Percentiles rank a stretch among this genome's conserved stretches.
Conservation (phyloP, 805 yeast species). For the Saturnispora sanitii region DNA sequence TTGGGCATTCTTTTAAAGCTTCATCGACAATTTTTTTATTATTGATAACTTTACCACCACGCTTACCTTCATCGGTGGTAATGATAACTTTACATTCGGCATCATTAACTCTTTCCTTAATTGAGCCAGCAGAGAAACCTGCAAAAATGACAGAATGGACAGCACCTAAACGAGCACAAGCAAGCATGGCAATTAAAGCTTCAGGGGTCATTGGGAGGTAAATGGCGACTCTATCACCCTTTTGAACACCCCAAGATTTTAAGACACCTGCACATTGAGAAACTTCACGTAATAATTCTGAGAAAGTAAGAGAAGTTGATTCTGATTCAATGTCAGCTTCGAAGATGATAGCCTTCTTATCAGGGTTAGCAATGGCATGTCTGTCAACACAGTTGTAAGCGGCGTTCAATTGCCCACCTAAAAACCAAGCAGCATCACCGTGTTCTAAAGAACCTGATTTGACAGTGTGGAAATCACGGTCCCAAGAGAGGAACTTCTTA, state of each 20-base stretch:
- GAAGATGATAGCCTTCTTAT: constrained; percentile 75
- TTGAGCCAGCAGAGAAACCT: constrained; percentile 89
- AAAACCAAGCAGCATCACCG: constrained; percentile 89
- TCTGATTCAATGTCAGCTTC: constrained; percentile 88
- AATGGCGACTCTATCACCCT: constrained; percentile 95
- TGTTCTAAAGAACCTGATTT: constrained; percentile 52
- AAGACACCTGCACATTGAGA: constrained; percentile 80
- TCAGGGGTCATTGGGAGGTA: constrained; percentile 98
- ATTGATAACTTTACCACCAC: constrained; percentile 90
- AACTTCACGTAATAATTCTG: constrained; percentile 77
- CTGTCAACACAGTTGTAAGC: constrained; percentile 90
- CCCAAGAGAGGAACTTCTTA: constrained; percentile 67
- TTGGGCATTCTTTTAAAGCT: constrained; percentile 66
- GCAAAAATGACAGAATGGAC: constrained; percentile 94
- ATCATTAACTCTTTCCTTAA: constrained; percentile 81
- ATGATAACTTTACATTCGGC: constrained; percentile 80
- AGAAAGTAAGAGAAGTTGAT: constrained; percentile 68
- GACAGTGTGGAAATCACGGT: constrained; percentile 59
- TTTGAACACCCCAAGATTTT: constrained; percentile 73
- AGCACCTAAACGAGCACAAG: constrained; percentile 90
- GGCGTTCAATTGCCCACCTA: constrained; percentile 90
- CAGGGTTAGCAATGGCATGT: constrained; percentile 82
- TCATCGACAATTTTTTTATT: constrained; percentile 94
- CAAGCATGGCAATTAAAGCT: constrained; percentile 88
- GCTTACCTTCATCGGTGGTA: constrained; percentile 90